Evolutionary conservation across 805 yeast genomes (phyloP).

Genomic region (Crinitomyces ghanaensis): DNA sequence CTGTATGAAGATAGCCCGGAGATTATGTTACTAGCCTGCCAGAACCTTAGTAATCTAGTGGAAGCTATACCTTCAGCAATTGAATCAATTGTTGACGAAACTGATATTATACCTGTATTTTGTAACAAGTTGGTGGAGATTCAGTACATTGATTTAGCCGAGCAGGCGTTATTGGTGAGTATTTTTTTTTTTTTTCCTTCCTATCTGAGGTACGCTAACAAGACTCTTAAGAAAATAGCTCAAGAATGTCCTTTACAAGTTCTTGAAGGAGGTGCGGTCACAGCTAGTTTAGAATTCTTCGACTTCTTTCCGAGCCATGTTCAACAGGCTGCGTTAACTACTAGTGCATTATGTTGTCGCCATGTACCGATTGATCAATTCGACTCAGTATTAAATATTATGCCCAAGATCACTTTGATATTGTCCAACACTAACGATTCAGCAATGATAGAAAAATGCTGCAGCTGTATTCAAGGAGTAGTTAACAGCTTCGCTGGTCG

Average conservation of each 20-base stretch:
- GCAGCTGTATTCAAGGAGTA: constrained; percentile 52
- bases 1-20: constrained; percentile 54
- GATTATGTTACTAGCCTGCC: constrained; percentile 69
- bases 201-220: constrained; percentile 37
- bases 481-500: constrained; percentile 37
- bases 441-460: constrained; percentile 48
- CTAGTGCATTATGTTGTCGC: constrained; percentile 16
- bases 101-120: constrained; percentile 49
- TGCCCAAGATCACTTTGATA: constrained; percentile 45
- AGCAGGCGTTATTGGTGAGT: constrained; percentile 67
- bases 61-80: constrained; percentile 63
- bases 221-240: constrained; percentile 27
- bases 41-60: constrained; percentile 70
- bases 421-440: constrained; percentile 46
- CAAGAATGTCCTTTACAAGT: constrained; percentile 22
- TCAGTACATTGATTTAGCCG: constrained; percentile 81
- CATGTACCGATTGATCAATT: constrained; percentile 9
- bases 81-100: constrained; percentile 48
- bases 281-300: constrained; percentile 55
- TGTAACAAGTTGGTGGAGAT: constrained; percentile 60
- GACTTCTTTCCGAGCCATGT: constrained; percentile 87
- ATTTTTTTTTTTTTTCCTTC: constrained; percentile 15
- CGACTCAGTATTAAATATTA: constrained; percentile 39
- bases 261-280: constrained; percentile 48
- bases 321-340: constrained; percentile 67